phyloP scores from a whole-genome alignment of 2,329 filamentous ascomycete species.

The Coniella lustricola region DNA sequence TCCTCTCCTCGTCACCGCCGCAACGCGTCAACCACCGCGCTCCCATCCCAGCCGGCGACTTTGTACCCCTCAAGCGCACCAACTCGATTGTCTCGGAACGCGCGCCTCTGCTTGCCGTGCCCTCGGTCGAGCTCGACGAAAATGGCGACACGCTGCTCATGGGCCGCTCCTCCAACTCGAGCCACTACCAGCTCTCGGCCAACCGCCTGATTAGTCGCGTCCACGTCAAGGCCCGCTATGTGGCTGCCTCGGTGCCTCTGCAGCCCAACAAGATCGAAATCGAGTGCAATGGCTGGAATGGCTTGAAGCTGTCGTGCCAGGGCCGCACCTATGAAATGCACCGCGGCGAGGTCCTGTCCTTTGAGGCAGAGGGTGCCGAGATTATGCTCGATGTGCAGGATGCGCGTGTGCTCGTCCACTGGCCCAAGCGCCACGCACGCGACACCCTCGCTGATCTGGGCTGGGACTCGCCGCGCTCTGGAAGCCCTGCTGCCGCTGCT shows the following conservation, averaged over 20 bases:
- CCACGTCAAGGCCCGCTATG: conserved; percentile 82
- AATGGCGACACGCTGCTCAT: conserved; percentile 78
- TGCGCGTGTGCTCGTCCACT: conserved; percentile 79
- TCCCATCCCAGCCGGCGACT: conserved; percentile 32
- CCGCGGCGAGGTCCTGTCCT: conserved; percentile 85
- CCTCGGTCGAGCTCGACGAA: conserved; percentile 71
- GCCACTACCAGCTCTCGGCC: conserved; percentile 87
- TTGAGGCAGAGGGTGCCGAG: conserved; percentile 78
- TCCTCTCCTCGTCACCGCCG: conserved; percentile 80
- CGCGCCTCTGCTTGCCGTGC: conserved; percentile 73
- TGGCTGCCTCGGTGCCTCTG: conserved; percentile 59
- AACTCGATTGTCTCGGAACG: conserved; percentile 66
- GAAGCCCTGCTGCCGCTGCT: conserved; percentile 16
- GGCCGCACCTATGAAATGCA: conserved; percentile 76
- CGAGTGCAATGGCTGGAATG: conserved; percentile 92
- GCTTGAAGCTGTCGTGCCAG: conserved; percentile 85
- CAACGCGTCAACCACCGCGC: conserved; percentile 29
- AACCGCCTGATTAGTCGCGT: conserved; percentile 90
- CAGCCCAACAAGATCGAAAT: conserved; percentile 75
- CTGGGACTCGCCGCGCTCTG: conserved; percentile 52
- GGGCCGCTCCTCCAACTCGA: conserved; percentile 90
- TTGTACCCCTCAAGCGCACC: conserved; percentile 44
- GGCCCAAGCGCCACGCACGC: conserved; percentile 58
- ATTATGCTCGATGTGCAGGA: conserved; percentile 96
- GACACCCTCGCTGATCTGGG: conserved; percentile 58